Percentiles rank a stretch among this genome's conserved stretches.
Conservation (phyloP, 164 flowering plant species). For the Magnolia kwangsiensis region DNA sequence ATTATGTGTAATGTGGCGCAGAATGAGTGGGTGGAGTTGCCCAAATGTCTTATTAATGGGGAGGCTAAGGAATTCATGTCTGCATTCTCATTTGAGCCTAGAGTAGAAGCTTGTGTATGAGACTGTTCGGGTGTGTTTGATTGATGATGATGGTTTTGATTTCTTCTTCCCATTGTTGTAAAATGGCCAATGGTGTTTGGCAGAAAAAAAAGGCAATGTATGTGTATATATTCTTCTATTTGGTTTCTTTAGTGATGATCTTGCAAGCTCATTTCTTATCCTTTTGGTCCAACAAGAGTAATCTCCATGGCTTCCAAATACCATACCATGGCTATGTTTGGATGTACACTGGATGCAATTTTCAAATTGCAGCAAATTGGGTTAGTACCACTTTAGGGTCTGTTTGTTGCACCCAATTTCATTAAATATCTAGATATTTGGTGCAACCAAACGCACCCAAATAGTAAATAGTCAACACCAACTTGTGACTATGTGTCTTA, state of each 20-base stretch:
- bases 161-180: background rate
- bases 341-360: background rate
- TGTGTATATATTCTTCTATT: slow-evolving; percentile 4
- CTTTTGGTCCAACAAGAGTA: background rate
- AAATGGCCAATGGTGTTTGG: background rate
- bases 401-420: too few species aligned
- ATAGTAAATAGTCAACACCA: too few species aligned
- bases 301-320: background rate
- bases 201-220: background rate
- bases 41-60: slow-evolving; percentile 36
- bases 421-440: too few species aligned
- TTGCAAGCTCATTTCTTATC: background rate
- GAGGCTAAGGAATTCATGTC: slow-evolving; percentile 51
- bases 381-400: too few species aligned
- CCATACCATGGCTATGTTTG: background rate
- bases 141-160: background rate
- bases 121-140: slow-evolving; percentile 9
- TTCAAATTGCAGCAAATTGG: too few species aligned
- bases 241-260: background rate
- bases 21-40: slow-evolving; percentile 58
- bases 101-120: slow-evolving; percentile 66
- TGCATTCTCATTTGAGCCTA: slow-evolving; percentile 69
- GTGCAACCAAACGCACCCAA: too few species aligned
- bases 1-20: slow-evolving; percentile 41
- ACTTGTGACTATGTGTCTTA: too few species aligned